phyloP scores from a whole-genome alignment of 225 moss, liverwort and hornwort species.

The Ulota crispa region DNA sequence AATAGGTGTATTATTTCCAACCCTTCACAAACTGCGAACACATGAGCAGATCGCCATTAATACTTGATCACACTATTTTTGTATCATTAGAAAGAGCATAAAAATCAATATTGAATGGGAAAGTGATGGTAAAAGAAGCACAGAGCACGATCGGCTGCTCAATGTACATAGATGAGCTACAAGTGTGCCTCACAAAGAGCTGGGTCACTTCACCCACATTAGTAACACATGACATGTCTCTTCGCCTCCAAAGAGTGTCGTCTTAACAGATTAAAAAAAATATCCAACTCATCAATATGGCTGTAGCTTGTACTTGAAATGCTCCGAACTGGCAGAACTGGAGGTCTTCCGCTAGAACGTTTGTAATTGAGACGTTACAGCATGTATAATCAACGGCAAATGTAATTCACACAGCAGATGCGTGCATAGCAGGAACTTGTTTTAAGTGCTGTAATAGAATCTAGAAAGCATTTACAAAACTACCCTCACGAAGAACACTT shows the following conservation, averaged over 20 bases:
- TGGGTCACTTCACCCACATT: neutral
- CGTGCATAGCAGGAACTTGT: neutral
- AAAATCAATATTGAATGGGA: neutral
- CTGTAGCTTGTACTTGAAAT: neutral
- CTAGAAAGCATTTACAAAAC: neutral
- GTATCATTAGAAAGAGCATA: neutral
- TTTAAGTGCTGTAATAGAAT: neutral
- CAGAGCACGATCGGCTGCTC: neutral
- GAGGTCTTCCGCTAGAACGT: neutral
- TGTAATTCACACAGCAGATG: neutral
- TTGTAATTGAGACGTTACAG: neutral
- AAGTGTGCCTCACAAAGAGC: neutral
- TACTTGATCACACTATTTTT: neutral
- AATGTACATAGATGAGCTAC: neutral
- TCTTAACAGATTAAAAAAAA: neutral
- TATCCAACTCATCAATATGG: neutral
- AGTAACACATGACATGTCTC: neutral
- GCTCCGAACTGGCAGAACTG: neutral
- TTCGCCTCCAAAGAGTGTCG: constrained; percentile 10
- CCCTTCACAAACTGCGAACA: constrained; percentile 24
- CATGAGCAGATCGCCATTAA: neutral
- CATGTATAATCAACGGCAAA: neutral
- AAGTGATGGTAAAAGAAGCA: neutral
- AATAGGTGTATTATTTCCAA: constrained; percentile 36
- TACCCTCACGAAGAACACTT: neutral